These are phyloP conservation scores for Suhomyces taliae DNA, from an alignment of 1,139 yeast genomes.

Conservation along the genomic window DNA sequence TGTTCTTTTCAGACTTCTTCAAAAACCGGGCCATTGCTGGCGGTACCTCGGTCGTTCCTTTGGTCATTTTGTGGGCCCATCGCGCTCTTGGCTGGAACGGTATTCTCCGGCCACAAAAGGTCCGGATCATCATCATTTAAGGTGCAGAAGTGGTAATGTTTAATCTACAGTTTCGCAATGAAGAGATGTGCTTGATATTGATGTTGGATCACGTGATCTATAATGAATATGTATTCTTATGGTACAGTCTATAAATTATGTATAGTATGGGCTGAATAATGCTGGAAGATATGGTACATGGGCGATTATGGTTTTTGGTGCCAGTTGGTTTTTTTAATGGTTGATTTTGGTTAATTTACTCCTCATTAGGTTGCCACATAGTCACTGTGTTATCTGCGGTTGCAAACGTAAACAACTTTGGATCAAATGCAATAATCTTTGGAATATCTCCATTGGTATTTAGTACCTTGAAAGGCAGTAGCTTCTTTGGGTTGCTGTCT, in stretches of 20 bases:
- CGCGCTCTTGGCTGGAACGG: background rate
- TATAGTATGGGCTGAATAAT: background rate
- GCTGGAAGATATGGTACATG: background rate
- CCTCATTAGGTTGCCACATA: conserved; percentile 37
- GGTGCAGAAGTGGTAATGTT: background rate
- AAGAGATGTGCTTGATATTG: no score
- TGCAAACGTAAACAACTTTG: conserved; percentile 72
- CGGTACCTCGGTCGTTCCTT: background rate
- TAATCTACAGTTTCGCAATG: no score
- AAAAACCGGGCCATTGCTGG: background rate
- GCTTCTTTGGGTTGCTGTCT: conserved; percentile 22
- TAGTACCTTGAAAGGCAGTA: conserved; percentile 28
- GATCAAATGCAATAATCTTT: conserved; percentile 71
- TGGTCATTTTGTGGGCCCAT: background rate
- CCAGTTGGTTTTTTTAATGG: background rate
- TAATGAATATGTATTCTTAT: background rate
- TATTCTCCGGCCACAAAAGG: background rate
- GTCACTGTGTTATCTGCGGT: conserved; percentile 67
- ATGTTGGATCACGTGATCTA: background rate
- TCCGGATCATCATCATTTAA: background rate
- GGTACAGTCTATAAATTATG: background rate
- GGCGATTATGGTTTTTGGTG: background rate
- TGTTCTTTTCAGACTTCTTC: background rate
- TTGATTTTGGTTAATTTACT: background rate
- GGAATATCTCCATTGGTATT: conserved; percentile 45